Base-by-base conservation (phyloP, 192 early-diverging fungal species). In the Funneliformis geosporum region DNA sequence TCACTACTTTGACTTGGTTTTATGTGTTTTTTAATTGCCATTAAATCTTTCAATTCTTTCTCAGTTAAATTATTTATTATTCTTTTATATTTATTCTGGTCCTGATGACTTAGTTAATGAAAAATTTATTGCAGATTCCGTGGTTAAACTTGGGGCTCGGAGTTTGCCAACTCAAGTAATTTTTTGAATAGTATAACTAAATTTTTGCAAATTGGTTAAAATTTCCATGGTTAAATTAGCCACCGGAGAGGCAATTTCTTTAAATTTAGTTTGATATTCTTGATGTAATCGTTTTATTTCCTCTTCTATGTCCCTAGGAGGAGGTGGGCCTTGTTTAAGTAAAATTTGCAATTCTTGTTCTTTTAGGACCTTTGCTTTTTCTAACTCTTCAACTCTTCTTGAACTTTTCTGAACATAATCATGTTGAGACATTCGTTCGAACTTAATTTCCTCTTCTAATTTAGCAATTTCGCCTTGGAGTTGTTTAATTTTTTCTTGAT, bases 181-280 rank as follows among this genome's bases (percentile, higher is more conserved):
- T 67, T 67, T 11, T 39, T 43, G 1, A 11, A 67, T 8, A 67
- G n/a, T 40, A 67, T 67, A 67, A 12, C 66, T 12, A 4, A 21
- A 6, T 27, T 67, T 67, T 4, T 2, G 2, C 21, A 67, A 40
- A 28, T 67, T 67, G 39, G 33, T 67, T 67, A 67, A 39, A 1
- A 67, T 40, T 67, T 67, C 38, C 1, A 10, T 67, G 33, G 66
- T 67, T 67, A 67, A 12, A 67, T 67, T 40, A 40, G 66, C 66
- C 2, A 67, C 66, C 28, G 10, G 10, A 38, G 66, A 0, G 1
- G 66, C 5, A 9, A 67, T 67, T 40, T 67, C 21, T 67, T 67
- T 8, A 11, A 67, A 67, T 67, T 67, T 67, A 8, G 33, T 39
- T 40, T 67, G 23, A 33, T 67, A 67, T 67, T 67, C 33, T 39